Percentiles rank a stretch among this genome's conserved stretches.
Evolutionary conservation across 495 filamentous ascomycete species (phyloP).

Genomic region (Apiosordaria backusii): DNA sequence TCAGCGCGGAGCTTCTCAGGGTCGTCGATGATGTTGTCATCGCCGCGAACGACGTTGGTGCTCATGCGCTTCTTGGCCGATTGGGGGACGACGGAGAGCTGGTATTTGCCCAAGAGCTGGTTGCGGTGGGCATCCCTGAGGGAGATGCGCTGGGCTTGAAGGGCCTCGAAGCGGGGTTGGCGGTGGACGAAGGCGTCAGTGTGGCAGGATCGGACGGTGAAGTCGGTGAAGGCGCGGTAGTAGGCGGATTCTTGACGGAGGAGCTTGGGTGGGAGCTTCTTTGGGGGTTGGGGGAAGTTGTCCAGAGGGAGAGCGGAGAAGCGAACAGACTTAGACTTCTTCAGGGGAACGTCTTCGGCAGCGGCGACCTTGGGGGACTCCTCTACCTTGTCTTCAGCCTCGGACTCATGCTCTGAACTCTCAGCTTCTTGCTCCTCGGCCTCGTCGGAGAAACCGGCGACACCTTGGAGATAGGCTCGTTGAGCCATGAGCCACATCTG

Average conservation of each 20-base stretch:
- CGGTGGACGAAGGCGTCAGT: slow-evolving; percentile 81
- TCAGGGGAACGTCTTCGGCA: slow-evolving; percentile 44
- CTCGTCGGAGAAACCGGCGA: slow-evolving; percentile 53
- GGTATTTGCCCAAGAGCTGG: slow-evolving; percentile 74
- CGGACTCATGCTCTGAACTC: slow-evolving; percentile 25
- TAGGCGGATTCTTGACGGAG: slow-evolving; percentile 73
- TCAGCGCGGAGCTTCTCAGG: slow-evolving; percentile 63
- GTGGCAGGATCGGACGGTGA: slow-evolving; percentile 54
- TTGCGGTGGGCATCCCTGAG: slow-evolving; percentile 61
- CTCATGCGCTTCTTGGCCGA: slow-evolving; percentile 57
- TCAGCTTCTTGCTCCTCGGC: slow-evolving; percentile 30
- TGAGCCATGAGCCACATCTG: slow-evolving; percentile 78
- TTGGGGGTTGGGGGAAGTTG: slow-evolving; percentile 32
- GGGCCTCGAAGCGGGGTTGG: slow-evolving; percentile 79
- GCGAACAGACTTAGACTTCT: slow-evolving; percentile 76
- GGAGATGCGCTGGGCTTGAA: slow-evolving; percentile 74
- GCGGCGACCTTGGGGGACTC: slow-evolving; percentile 29
- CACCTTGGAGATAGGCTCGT: slow-evolving; percentile 67
- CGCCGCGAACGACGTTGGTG: slow-evolving; percentile 55
- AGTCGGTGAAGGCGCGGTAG: slow-evolving; percentile 80
- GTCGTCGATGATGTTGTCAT: slow-evolving; percentile 51
- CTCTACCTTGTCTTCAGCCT: slow-evolving; percentile 24
- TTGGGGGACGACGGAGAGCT: slow-evolving; percentile 55
- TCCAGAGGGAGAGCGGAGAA: slow-evolving; percentile 58
- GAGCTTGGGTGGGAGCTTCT: slow-evolving; percentile 45